Conservation (phyloP, 2,329 filamentous ascomycete genomes). For the Trichoderma afroharzianum region DNA sequence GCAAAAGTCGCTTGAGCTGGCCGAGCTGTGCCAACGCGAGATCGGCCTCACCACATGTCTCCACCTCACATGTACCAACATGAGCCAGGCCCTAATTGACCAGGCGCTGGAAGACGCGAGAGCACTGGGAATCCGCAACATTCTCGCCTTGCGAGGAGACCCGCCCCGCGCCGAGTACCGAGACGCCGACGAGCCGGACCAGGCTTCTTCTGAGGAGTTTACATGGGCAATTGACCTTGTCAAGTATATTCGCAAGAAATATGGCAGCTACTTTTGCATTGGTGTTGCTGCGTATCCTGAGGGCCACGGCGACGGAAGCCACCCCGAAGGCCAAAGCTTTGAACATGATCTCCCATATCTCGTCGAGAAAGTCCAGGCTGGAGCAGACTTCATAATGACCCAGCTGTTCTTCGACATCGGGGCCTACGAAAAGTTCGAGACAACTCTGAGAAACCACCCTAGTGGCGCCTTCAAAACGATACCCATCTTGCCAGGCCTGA, state of each 20-base stretch:
- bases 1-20: conserved; percentile 85
- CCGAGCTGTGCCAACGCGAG: conserved; percentile 91
- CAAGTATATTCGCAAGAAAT: conserved; percentile 76
- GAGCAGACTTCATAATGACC: conserved; percentile 97
- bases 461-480: conserved; percentile 83
- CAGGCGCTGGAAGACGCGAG: conserved; percentile 88
- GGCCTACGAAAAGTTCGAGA: conserved; percentile 79
- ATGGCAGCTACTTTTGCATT: conserved; percentile 94
- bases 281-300: conserved; percentile 95
- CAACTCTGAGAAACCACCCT: conserved; percentile 69
- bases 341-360: conserved; percentile 85
- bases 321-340: conserved; percentile 64
- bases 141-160: conserved; percentile 86
- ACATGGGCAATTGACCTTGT: conserved; percentile 87
- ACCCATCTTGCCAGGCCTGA: conserved; percentile 88
- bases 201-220: conserved; percentile 71
- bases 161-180: conserved; percentile 84
- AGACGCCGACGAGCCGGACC: conserved; percentile 52
- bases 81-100: conserved; percentile 83
- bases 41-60: conserved; percentile 90
- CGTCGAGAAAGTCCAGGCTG: conserved; percentile 84
- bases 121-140: conserved; percentile 85
- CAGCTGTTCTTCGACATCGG: conserved; percentile 92
- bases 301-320: conserved; percentile 86
- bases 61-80: conserved; percentile 96